Percentiles rank a stretch among this genome's conserved stretches.
Conservation (phyloP, 768 basidiomycete species). For the Calocera cornea region DNA sequence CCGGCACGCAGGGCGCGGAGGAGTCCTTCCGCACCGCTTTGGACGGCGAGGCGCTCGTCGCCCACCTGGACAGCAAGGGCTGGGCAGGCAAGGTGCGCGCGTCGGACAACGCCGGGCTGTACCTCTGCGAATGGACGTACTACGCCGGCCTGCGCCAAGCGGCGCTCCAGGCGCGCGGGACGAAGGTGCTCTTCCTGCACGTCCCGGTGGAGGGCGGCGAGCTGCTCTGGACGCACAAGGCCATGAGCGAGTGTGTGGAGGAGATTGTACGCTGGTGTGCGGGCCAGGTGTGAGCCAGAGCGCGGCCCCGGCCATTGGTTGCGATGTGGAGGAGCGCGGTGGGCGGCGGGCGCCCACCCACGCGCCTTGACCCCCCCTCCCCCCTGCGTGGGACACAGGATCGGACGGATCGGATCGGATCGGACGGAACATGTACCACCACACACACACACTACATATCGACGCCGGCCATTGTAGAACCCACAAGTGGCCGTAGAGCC, state of each 20-base stretch:
- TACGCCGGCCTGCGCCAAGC: constrained; percentile 3
- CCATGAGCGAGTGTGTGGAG: constrained; percentile 3
- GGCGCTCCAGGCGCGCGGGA: background rate
- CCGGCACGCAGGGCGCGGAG: background rate
- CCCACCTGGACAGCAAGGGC: background rate
- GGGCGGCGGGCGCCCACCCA: no score
- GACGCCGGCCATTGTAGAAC: no score
- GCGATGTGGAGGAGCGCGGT: no score
- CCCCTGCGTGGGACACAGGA: no score
- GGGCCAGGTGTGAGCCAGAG: background rate
- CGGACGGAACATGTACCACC: no score
- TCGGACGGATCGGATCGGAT: no score
- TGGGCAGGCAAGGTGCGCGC: background rate
- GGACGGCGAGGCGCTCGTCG: background rate
- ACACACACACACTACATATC: no score
- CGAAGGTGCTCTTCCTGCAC: constrained; percentile 8
- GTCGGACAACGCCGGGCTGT: constrained; percentile 4
- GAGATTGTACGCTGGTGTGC: constrained; percentile 1
- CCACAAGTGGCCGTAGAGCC: no score
- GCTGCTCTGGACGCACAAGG: constrained; percentile 6
- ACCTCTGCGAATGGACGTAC: constrained; percentile 10
- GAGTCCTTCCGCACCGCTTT: background rate
- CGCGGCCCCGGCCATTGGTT: no score
- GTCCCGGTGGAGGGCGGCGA: constrained; percentile 5
- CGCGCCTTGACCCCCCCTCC: no score